A percentile compares a stretch with the other conserved stretches of the same genome.
Conservation (phyloP, 192 early-diverging fungal genomes). For the Coemansia umbellata region DNA sequence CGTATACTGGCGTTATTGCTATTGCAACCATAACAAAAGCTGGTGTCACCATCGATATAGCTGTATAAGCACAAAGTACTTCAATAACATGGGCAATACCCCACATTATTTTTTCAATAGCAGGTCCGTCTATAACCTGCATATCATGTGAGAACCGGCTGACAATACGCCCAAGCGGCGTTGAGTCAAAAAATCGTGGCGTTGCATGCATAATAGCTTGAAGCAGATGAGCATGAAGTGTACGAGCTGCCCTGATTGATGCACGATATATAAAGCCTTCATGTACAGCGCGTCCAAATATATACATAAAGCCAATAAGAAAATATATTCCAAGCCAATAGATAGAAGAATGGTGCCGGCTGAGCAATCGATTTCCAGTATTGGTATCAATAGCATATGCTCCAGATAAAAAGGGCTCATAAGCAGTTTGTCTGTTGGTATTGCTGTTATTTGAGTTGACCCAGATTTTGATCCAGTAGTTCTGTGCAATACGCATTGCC, state of each 20-base stretch:
- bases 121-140: conserved; percentile 70
- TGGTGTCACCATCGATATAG: conserved; percentile 67
- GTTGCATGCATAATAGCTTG: conserved; percentile 62
- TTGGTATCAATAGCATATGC: background rate
- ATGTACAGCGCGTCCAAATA: conserved; percentile 37
- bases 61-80: conserved; percentile 55
- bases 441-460: conserved; percentile 16
- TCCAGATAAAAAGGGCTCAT: background rate
- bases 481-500: conserved; percentile 43
- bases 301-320: conserved; percentile 53
- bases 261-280: conserved; percentile 34
- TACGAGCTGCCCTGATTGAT: conserved; percentile 52
- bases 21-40: conserved; percentile 68
- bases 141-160: conserved; percentile 92
- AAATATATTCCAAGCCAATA: conserved; percentile 66
- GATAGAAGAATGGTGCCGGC: background rate
- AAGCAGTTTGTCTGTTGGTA: background rate
- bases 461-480: conserved; percentile 64
- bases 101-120: conserved; percentile 52
- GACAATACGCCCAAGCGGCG: conserved; percentile 79
- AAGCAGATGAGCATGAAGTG: conserved; percentile 56
- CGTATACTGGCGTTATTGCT: conserved; percentile 57
- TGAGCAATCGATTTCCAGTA: conserved; percentile 27
- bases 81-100: conserved; percentile 54
- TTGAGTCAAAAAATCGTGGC: conserved; percentile 84